Evolutionary conservation across 208 protist genomes (phyloP), one percentile per base, ranked within the genome.

Genomic region (Wallacemonas sp.): DNA sequence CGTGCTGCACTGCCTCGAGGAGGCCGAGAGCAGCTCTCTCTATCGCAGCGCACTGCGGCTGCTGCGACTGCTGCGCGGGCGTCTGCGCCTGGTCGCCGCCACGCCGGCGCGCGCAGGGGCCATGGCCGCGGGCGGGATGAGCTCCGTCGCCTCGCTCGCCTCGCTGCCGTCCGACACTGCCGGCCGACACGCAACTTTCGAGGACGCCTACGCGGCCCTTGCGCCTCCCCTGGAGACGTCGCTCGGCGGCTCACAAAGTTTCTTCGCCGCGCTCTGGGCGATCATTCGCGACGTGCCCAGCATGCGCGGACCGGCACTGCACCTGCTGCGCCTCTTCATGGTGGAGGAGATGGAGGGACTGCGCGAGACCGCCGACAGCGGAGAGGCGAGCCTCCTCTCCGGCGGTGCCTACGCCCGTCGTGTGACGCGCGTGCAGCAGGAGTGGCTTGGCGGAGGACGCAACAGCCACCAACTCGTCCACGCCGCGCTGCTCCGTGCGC

Each of bases 1-100:
- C 3, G 57, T 91, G 12, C 62, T 87, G 10, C 70, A 61, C 49
- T 82, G 74, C 31, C 32, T 91, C 14, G 86, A 92, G 64, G 86
- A 92, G 71, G 70, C 65, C 4, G 82, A 87, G 48, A 79, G 70
- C 28, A 85, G 70, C 39, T 61, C 70, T 5, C 72, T 89, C 32
- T 84, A 88, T 54, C 81, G 74, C n/a, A 59, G 67, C 8, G 74
- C 72, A 7, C 57, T 86, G 49, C 54, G 72, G 23, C 67, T 87
- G 38, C 62, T 91, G 23, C 61, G 46, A 22, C 31, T 48, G 25
- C 45, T 57, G 46, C 61, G 61, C 0, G 22, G 42, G 20, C 57
- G 57, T 8, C 41, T 64, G 11, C 26, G 52, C 52, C 36, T 59
- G 52, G 52, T 59, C 7, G 14, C 52, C 32, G 14, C 52, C 12